Base-by-base conservation (phyloP, 2,329 filamentous ascomycete genomes). In the Cyanodermella asteris region DNA sequence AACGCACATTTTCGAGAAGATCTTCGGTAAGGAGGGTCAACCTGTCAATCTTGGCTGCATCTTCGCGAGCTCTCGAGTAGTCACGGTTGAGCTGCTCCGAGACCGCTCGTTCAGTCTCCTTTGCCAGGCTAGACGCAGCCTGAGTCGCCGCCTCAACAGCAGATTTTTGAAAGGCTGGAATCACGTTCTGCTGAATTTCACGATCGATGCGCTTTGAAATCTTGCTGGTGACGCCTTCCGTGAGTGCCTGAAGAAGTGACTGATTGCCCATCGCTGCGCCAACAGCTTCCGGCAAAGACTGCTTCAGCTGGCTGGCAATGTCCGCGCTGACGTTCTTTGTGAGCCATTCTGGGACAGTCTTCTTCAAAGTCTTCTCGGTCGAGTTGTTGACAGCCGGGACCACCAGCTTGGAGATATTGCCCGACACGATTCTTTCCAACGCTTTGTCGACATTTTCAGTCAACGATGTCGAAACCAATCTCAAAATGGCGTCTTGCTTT, bases 371-470 rank as follows among this genome's bases (percentile, higher is more conserved):
- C 32, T 67, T 64, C 22, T 65, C 59, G 9, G 76, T 68, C 20
- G 71, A 58, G 25, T 70, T 61, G 20, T 69, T 63, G 28, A 94
- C 55, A 16, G 70, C 59, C 7, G 87, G 84, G 26, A 91, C 56
- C 22, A 93, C 66, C 9, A 69, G 61, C 28, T 69, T 61, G 32
- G 77, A 64, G 35, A 91, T 77, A 44, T 75, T 74, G 23, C 69
- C 61, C 23, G 67, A 64, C 25, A 91, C 71, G 36, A 91, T 76
- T 31, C 68, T 70, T 31, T 69, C 60, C 18, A 93, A 60, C 13
- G 77, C 76, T 38, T 74, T 71, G 46, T 78, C 71, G 13, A 77
- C 64, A 28, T 76, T 76, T 31, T 72, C 68, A 7, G 65, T 66
- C 22, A 78, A 47, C 3, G 72, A 75, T 32, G 56, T 64, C 2